A percentile compares a stretch with the other conserved stretches of the same genome.
phyloP scores from a whole-genome alignment of 1,284 basidiomycete genomes.

The Ganoderma boninense region DNA sequence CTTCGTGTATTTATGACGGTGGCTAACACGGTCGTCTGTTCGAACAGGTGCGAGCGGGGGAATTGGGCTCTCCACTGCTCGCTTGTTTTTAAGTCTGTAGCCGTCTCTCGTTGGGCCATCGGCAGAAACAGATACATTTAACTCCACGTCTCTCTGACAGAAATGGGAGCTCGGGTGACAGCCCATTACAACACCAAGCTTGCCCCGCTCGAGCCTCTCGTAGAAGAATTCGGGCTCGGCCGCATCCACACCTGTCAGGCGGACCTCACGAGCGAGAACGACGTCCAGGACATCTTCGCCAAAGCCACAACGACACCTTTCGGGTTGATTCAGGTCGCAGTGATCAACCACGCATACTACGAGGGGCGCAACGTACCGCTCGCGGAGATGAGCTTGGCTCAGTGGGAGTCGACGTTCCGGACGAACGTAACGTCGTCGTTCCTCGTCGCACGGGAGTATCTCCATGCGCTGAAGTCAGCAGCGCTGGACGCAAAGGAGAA shows the following conservation, averaged over 20 bases:
- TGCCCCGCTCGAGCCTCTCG: slow-evolving; percentile 53
- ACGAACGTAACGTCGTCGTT: slow-evolving; percentile 77
- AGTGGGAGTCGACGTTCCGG: slow-evolving; percentile 70
- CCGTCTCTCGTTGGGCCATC: background rate
- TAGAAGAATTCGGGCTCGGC: slow-evolving; percentile 46
- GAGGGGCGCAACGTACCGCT: slow-evolving; percentile 56
- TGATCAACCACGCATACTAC: slow-evolving; percentile 76
- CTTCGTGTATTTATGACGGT: background rate
- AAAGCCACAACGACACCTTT: slow-evolving; percentile 44
- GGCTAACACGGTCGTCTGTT: background rate
- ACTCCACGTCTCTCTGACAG: slow-evolving; percentile 46
- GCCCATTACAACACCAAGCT: slow-evolving; percentile 75
- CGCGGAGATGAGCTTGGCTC: slow-evolving; percentile 66
- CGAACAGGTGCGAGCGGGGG: slow-evolving; percentile 47
- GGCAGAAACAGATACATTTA: background rate
- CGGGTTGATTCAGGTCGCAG: slow-evolving; percentile 61
- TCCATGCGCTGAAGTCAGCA: slow-evolving; percentile 56
- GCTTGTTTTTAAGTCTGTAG: slow-evolving; percentile 54
- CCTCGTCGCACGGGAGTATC: slow-evolving; percentile 68
- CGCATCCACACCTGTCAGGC: slow-evolving; percentile 57
- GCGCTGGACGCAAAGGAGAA: slow-evolving; percentile 53
- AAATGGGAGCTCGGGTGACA: slow-evolving; percentile 74
- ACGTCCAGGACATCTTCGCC: slow-evolving; percentile 57
- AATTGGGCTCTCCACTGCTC: slow-evolving; percentile 45
- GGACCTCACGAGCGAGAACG: slow-evolving; percentile 63